Conservation (phyloP, 257 asterid species). For the Cruciata laevipes region DNA sequence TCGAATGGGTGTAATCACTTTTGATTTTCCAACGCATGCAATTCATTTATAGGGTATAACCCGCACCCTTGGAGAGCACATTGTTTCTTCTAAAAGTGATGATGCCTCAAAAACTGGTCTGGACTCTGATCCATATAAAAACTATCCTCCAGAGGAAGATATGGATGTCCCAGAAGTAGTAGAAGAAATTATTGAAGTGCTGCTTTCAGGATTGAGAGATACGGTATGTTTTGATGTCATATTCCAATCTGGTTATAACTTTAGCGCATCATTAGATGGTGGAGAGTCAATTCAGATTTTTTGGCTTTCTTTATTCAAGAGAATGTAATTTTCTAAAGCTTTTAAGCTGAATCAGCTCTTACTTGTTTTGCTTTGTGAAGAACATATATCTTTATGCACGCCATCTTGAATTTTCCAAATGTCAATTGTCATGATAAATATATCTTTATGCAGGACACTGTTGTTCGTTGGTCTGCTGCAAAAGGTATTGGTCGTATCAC, state of each 20-base stretch:
- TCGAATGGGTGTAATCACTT: neutral
- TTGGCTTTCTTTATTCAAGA: neutral
- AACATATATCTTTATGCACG: neutral
- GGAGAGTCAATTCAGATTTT: neutral
- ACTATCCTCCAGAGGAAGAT: conserved; percentile 61
- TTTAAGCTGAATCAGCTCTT: neutral
- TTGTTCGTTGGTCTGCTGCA: conserved; percentile 99
- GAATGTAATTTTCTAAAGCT: neutral
- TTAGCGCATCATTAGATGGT: neutral
- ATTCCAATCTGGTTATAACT: conserved; percentile 18
- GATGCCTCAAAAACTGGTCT: conserved; percentile 28
- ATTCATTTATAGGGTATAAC: conserved; percentile 52
- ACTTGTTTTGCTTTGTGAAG: neutral
- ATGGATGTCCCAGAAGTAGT: conserved; percentile 86
- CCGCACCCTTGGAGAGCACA: conserved; percentile 53
- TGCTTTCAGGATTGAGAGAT: conserved; percentile 79
- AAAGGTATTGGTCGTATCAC: conserved; percentile 94
- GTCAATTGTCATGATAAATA: conserved; percentile 1
- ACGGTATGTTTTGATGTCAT: conserved; percentile 56
- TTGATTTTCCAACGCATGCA: conserved; percentile 14
- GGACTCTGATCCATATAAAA: conserved; percentile 32
- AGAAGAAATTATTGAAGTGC: conserved; percentile 76
- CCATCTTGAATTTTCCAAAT: neutral
- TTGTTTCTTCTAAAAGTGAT: conserved; percentile 31
- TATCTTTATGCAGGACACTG: conserved; percentile 55